phyloP scores from a whole-genome alignment of 768 basidiomycete genomes.

The Pisolithus tinctorius region DNA sequence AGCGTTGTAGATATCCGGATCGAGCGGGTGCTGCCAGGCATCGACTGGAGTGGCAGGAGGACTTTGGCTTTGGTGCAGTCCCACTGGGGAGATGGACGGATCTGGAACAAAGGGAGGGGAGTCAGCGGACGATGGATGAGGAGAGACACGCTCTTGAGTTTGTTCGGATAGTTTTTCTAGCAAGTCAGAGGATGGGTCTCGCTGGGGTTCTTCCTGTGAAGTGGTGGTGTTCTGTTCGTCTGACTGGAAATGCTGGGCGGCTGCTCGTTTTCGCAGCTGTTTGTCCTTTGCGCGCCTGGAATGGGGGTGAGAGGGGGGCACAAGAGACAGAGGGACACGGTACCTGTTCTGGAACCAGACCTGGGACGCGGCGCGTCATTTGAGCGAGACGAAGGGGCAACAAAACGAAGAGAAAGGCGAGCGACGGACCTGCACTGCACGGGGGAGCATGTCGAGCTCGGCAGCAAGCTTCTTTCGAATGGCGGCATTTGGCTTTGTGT shows the following conservation, averaged over 20 bases:
- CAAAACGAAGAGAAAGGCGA: neutral
- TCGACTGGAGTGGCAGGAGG: constrained; percentile 26
- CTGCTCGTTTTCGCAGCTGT: constrained; percentile 48
- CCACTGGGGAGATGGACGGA: constrained; percentile 1
- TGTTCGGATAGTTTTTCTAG: constrained; percentile 30
- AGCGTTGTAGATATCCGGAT: constrained; percentile 28
- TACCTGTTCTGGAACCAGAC: constrained; percentile 92
- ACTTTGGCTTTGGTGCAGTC: constrained; percentile 28
- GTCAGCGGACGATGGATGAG: neutral
- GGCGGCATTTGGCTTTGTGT: constrained; percentile 86
- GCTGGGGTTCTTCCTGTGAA: constrained; percentile 22
- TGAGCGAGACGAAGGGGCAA: constrained; percentile 13
- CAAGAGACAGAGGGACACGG: constrained; percentile 8
- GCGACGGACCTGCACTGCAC: constrained; percentile 84
- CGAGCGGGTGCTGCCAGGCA: constrained; percentile 18
- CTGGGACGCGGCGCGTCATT: constrained; percentile 34
- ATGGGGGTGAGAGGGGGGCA: constrained; percentile 7
- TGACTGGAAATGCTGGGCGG: constrained; percentile 16
- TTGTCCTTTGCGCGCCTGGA: constrained; percentile 82
- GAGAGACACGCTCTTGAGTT: constrained; percentile 9
- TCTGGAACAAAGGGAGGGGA: constrained; percentile 12
- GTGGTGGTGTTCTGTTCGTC: constrained; percentile 10
- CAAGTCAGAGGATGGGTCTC: constrained; percentile 31
- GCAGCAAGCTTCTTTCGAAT: constrained; percentile 74
- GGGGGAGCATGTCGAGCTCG: constrained; percentile 84